Conservation (phyloP, 345 rosid genomes). For the Aurinia saxatilis region DNA sequence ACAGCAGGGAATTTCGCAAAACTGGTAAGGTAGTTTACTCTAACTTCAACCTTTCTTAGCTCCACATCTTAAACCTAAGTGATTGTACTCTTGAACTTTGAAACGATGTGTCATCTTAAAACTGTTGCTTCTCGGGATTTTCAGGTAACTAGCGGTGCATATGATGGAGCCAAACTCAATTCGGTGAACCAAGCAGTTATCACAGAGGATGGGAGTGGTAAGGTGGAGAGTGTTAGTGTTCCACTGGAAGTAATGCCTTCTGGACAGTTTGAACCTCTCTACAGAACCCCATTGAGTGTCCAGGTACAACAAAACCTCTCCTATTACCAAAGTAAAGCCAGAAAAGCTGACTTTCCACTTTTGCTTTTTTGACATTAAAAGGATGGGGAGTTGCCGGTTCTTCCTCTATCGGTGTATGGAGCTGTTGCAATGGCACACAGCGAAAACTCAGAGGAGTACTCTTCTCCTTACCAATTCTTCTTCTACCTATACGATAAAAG, state of each 20-base stretch:
- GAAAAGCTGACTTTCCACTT: not conserved
- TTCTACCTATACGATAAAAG: conserved; percentile 87
- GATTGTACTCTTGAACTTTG: not conserved
- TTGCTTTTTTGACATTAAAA: conserved; percentile 20
- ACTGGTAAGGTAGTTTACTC: conserved; percentile 87
- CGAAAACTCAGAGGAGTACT: conserved; percentile 77
- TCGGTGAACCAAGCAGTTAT: conserved; percentile 68
- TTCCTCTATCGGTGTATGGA: conserved; percentile 81
- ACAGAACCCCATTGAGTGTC: conserved; percentile 62
- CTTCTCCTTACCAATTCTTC: conserved; percentile 86
- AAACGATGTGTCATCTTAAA: not conserved
- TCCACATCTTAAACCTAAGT: conserved; percentile 7
- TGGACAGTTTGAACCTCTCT: conserved; percentile 91
- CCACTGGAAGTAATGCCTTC: conserved; percentile 89
- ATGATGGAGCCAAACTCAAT: conserved; percentile 59
- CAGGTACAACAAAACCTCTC: conserved; percentile 40
- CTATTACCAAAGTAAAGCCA: not conserved
- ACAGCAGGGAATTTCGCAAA: conserved; percentile 86
- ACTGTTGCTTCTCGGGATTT: not conserved
- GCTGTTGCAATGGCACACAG: conserved; percentile 93
- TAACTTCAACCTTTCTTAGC: conserved; percentile 21
- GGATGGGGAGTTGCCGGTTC: conserved; percentile 92
- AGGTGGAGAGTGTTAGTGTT: conserved; percentile 49
- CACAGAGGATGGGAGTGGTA: conserved; percentile 45
- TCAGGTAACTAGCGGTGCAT: conserved; percentile 76